Evolutionary conservation across 2,329 filamentous ascomycete species (phyloP), one percentile per base, ranked within the genome.

Genomic region (Fusarium torulosum): DNA sequence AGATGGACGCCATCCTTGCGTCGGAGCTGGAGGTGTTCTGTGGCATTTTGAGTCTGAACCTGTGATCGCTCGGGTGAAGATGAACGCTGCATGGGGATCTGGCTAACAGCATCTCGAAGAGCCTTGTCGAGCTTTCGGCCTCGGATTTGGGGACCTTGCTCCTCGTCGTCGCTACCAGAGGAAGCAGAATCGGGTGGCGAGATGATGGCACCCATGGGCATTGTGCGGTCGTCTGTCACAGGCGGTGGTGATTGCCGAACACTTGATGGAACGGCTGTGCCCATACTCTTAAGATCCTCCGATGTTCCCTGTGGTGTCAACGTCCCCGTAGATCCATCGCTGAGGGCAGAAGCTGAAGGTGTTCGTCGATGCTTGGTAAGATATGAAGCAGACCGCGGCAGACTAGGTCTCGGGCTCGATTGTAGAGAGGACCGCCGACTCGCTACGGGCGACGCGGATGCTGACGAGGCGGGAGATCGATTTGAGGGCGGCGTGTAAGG

Each of bases 171-270:
- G 78, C 94, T 94, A 25, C 90, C 94, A 69, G 90, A 91, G 38
- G 87, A 86, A 8, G 87, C 86, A 33, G 94, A 97, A 74, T 97
- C 95, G 11, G 95, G 95, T 35, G 95, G 95, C 1, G 95, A 97
- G 60, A 97, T 92, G 71, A 97, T 88, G 66, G 93, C 94, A 63
- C 93, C 93, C 65, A 88, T 88, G 41, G 94, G 93, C 78, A 97
- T 96, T 67, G 87, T 82, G 61, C 88, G 78, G 25, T 83, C 86
- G 80, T 93, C 89, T 66, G 89, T 92, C 66, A 93, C 80, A 19
- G 93, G 92, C n/a, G 92, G 90, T 17, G 93, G 93, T 46, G 94
- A 96, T 78, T 94, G 92, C 72, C 92, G 88, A 65, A 96, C 82
- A 79, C 88, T 92, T 21, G 60, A 63, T 35, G 71, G 63, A 31